Conservation (phyloP, 345 rosid species). For the Lumnitzera racemosa region DNA sequence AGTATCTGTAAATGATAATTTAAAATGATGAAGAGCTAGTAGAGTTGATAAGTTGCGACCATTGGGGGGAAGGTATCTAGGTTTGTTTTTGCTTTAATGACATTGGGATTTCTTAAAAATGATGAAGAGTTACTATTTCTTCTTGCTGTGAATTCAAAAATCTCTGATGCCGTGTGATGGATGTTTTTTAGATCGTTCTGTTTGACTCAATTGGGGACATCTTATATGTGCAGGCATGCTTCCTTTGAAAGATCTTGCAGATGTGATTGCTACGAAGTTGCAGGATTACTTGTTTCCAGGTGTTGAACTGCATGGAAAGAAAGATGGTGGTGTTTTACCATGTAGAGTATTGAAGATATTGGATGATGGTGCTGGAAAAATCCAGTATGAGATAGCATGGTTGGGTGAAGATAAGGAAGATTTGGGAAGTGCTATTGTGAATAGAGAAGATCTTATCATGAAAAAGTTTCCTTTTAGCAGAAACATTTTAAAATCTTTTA, state of each 20-base stretch:
- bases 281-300: constrained; percentile 51
- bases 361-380: constrained; percentile 28
- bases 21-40: too few species aligned
- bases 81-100: too few species aligned
- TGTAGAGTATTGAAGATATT: constrained; percentile 59
- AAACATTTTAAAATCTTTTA: constrained; percentile 73
- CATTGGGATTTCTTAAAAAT: too few species aligned
- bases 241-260: constrained; percentile 82
- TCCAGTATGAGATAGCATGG: constrained; percentile 62
- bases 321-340: constrained; percentile 37
- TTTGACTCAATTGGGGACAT: not conserved
- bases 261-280: constrained; percentile 49
- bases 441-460: constrained; percentile 53
- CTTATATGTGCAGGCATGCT: constrained; percentile 57
- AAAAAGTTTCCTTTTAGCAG: constrained; percentile 75
- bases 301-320: constrained; percentile 58
- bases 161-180: not conserved
- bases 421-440: constrained; percentile 36
- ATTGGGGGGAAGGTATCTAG: too few species aligned
- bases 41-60: too few species aligned
- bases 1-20: too few species aligned
- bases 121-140: too few species aligned
- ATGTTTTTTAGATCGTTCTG: not conserved
- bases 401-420: constrained; percentile 50
- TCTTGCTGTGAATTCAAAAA: too few species aligned